Conservation (phyloP, 2,329 filamentous ascomycete genomes). For the Colletotrichum tamarilloi region DNA sequence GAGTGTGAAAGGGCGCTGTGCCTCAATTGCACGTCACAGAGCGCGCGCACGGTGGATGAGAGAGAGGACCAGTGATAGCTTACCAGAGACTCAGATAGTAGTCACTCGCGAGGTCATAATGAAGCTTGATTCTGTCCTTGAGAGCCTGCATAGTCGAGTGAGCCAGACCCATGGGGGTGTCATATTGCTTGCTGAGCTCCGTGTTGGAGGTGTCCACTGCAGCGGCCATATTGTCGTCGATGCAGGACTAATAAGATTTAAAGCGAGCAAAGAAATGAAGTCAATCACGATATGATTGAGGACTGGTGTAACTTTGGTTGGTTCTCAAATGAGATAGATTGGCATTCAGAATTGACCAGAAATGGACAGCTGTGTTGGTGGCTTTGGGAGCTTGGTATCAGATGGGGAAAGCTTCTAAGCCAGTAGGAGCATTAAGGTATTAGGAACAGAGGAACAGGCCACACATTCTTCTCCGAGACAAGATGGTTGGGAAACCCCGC, state of each 20-base stretch:
- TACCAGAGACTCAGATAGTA: conserved; percentile 72
- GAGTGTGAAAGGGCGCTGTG: neutral
- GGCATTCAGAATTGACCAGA: neutral
- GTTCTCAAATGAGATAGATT: neutral
- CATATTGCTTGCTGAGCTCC: conserved; percentile 56
- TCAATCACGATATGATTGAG: neutral
- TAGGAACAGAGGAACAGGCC: neutral
- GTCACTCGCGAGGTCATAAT: conserved; percentile 71
- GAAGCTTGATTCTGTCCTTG: conserved; percentile 68
- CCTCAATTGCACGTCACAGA: neutral
- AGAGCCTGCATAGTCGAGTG: conserved; percentile 61
- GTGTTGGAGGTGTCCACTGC: conserved; percentile 39
- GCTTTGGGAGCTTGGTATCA: neutral
- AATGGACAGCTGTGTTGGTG: neutral
- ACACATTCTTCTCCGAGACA: neutral
- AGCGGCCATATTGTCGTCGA: conserved; percentile 21
- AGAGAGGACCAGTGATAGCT: conserved; percentile 17
- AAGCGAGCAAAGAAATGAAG: neutral
- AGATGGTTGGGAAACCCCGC: neutral
- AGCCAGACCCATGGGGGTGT: conserved; percentile 56
- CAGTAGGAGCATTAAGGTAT: neutral
- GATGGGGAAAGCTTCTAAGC: neutral
- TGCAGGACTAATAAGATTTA: neutral
- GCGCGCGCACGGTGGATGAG: neutral
- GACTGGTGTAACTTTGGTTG: neutral